Conservation (phyloP, 129 eudicot species). For the Deinandra increscens region DNA sequence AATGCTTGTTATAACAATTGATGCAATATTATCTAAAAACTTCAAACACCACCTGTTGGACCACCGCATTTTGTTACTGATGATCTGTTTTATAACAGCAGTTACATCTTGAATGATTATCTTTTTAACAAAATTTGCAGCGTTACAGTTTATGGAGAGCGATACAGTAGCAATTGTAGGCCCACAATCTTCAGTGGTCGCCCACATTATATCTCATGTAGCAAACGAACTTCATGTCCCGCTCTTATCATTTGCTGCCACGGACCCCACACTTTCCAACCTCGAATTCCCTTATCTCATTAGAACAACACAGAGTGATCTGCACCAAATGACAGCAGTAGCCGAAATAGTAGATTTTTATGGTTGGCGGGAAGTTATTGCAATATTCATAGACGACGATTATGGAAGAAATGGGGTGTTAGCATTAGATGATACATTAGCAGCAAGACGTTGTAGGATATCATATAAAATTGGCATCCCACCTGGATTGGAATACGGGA, state of each 20-base stretch:
- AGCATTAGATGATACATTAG: constrained; percentile 79
- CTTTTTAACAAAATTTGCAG: constrained; percentile 39
- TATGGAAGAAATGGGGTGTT: constrained; percentile 86
- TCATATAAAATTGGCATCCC: constrained; percentile 68
- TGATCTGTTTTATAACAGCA: background rate
- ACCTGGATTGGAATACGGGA: constrained; percentile 47
- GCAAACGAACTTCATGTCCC: constrained; percentile 89
- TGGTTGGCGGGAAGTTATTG: constrained; percentile 72
- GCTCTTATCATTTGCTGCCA: constrained; percentile 79
- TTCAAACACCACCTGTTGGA: constrained; percentile 5
- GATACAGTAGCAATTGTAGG: constrained; percentile 76
- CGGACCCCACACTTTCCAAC: constrained; percentile 86
- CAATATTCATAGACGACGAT: constrained; percentile 76
- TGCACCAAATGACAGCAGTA: constrained; percentile 81
- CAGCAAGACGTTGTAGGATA: constrained; percentile 64
- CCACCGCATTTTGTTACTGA: background rate
- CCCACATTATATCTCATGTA: constrained; percentile 61
- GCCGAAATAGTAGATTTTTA: constrained; percentile 62
- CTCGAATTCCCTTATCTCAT: constrained; percentile 76
- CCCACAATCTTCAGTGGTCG: constrained; percentile 89
- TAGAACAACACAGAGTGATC: constrained; percentile 78
- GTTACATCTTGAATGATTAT: constrained; percentile 4
- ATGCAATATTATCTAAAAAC: too few species aligned
- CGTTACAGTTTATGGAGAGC: constrained; percentile 77
- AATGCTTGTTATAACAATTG: background rate